phyloP scores from a whole-genome alignment of 2,329 filamentous ascomycete genomes.

The Pseudogymnoascus sp. region DNA sequence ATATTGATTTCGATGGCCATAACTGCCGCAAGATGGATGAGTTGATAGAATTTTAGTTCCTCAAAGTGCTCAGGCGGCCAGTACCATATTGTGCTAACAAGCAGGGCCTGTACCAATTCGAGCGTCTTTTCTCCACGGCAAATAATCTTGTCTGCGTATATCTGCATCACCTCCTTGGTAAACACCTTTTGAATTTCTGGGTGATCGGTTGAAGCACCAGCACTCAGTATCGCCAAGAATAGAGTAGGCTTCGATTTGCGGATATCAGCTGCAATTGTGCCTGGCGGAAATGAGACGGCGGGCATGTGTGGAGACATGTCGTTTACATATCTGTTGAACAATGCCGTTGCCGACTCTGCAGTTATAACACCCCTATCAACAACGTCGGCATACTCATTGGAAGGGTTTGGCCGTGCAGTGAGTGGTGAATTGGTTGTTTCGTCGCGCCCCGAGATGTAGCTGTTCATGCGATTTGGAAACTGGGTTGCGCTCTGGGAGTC shows the following conservation, averaged over 20 bases:
- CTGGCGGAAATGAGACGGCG: conserved; percentile 51
- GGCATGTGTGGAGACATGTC: conserved; percentile 56
- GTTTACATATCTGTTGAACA: conserved; percentile 53
- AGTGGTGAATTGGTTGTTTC: conserved; percentile 1
- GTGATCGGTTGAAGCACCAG: conserved; percentile 52
- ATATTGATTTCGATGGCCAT: conserved; percentile 38
- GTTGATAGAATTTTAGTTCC: conserved; percentile 44
- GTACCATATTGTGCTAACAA: conserved; percentile 43
- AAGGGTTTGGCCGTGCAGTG: conserved; percentile 10
- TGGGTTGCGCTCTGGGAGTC: background rate
- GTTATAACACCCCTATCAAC: conserved; percentile 55
- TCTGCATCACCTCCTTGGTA: conserved; percentile 41
- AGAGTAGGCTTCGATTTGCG: conserved; percentile 55
- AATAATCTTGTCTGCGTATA: conserved; percentile 42
- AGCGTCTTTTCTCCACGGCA: conserved; percentile 43
- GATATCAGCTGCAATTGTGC: conserved; percentile 47
- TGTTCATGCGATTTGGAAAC: background rate
- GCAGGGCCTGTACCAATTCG: conserved; percentile 43
- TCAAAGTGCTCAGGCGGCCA: conserved; percentile 41
- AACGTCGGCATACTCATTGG: conserved; percentile 32
- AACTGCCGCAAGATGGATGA: conserved; percentile 44
- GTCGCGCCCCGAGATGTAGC: background rate
- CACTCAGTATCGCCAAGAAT: conserved; percentile 61
- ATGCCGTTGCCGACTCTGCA: conserved; percentile 44
- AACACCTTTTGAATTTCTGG: conserved; percentile 35